Evolutionary conservation across 306 rosid species (phyloP).

Genomic region (Rubus idaeus): DNA sequence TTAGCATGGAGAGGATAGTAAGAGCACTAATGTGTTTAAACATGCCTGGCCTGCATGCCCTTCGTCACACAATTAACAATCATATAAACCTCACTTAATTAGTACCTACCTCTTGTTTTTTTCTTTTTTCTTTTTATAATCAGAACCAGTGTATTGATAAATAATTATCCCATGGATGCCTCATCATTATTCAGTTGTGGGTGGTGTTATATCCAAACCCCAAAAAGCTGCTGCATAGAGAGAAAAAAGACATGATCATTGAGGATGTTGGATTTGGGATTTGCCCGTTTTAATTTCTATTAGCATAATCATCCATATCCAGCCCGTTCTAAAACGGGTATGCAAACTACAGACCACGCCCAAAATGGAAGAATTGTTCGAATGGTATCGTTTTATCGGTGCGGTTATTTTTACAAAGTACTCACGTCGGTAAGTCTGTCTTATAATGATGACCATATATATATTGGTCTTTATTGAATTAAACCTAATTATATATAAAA

Average conservation of each 20-base stretch:
- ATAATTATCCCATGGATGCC: constrained; percentile 52
- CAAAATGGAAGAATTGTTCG: no score
- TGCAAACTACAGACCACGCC: no score
- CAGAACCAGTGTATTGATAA: constrained; percentile 33
- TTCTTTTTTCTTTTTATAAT: neutral
- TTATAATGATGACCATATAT: no score
- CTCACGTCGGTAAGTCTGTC: no score
- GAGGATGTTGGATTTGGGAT: constrained; percentile 45
- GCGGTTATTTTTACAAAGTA: no score
- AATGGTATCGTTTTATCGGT: no score
- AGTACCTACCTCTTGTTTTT: neutral
- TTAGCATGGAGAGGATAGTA: constrained; percentile 36
- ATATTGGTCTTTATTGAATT: no score
- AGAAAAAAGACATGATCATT: constrained; percentile 43
- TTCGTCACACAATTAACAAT: constrained; percentile 32
- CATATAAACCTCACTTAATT: constrained; percentile 1
- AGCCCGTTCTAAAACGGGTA: no score
- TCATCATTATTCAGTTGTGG: constrained; percentile 48
- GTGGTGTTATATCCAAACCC: constrained; percentile 42
- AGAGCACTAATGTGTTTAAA: constrained; percentile 33
- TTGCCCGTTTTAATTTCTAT: neutral
- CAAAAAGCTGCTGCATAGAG: constrained; percentile 55
- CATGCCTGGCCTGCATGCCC: constrained; percentile 53
- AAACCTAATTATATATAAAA: no score
- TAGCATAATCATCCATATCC: neutral